Base-by-base conservation (phyloP, 306 rosid genomes). In the Rosa chinensis region DNA sequence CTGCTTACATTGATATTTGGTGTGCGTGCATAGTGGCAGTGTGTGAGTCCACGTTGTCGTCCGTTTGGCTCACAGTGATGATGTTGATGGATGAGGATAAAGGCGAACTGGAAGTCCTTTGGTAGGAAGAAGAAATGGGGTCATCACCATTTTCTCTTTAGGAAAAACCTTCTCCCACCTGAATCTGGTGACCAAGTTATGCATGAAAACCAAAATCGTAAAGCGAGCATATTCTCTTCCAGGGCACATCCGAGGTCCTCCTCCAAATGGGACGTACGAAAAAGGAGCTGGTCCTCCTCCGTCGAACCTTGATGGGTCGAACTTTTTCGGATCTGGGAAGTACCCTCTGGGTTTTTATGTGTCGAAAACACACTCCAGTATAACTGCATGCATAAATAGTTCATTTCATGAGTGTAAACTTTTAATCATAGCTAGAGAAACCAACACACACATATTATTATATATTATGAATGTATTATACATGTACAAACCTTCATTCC, bases 191-290 rank as follows among this genome's bases (percentile, higher is more conserved):
- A 81, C 76, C n/a, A 75, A 6, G 47, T 81, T 55, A 21, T 81
- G 84, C 72, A 81, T 75, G 76, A 81, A 81, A 3, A 70, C 49
- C 9, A 75, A 45, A 2, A 81, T 66, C 1, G 59, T 49, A 16
- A 81, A 20, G 14, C 79, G 50, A 9, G 80, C 76, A 70, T 68
- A 81, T 40, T 55, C 76, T 10, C 42, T 74, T n/a, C 80, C 84
- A 4, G 84, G 81, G 63, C 81, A 81, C 73, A 81, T 62, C 35
- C 78, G 11, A 47, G 81, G 74, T 8, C 84, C 84, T 40, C 84
- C 84, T 39, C 81, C 81, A 9, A 81, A 76, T 4, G 84, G 84
- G 11, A 81, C 84, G 52, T 14, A 81, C 0, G 84, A 20, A 53
- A 35, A 62, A 0, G 81, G 78, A 61, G 72, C 25, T 2, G 81